phyloP scores from a whole-genome alignment of 305 asterid species.

The Fraxinus ornus region DNA sequence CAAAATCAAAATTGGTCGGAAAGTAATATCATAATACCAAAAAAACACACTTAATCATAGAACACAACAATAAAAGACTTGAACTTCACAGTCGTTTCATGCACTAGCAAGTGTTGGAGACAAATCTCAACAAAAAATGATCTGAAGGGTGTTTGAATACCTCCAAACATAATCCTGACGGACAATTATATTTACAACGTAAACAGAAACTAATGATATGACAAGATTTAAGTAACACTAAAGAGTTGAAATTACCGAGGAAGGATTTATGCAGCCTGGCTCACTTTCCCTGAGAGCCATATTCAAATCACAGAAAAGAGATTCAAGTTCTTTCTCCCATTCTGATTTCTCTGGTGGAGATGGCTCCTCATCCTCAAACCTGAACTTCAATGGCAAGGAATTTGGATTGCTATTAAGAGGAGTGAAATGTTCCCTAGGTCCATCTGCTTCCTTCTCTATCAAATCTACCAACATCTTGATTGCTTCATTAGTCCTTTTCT shows the following conservation, averaged over 20 bases:
- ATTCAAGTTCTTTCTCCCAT: constrained; percentile 37
- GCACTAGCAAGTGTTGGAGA: not conserved
- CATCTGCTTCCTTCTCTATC: not conserved
- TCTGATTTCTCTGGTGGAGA: constrained; percentile 35
- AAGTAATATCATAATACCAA: not conserved
- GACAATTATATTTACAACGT: not conserved
- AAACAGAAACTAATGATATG: not conserved
- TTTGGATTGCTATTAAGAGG: constrained; percentile 21
- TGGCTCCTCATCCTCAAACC: constrained; percentile 43
- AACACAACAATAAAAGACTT: not conserved
- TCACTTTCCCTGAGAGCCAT: constrained; percentile 31
- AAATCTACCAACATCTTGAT: not conserved
- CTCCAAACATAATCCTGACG: not conserved
- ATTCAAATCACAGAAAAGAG: constrained; percentile 41
- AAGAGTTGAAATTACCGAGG: constrained; percentile 24
- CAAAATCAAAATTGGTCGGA: not conserved
- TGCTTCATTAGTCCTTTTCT: not conserved
- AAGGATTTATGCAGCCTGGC: constrained; percentile 1
- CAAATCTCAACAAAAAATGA: not conserved
- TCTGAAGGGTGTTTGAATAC: not conserved
- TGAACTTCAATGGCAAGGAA: constrained; percentile 44
- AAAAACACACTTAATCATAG: not conserved
- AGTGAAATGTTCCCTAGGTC: constrained; percentile 8
- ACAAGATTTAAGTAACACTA: not conserved
- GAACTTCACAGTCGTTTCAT: not conserved